These are phyloP conservation scores for Suhomyces choctaworum DNA, from an alignment of 1,139 yeast species.

Conservation along the genomic window DNA sequence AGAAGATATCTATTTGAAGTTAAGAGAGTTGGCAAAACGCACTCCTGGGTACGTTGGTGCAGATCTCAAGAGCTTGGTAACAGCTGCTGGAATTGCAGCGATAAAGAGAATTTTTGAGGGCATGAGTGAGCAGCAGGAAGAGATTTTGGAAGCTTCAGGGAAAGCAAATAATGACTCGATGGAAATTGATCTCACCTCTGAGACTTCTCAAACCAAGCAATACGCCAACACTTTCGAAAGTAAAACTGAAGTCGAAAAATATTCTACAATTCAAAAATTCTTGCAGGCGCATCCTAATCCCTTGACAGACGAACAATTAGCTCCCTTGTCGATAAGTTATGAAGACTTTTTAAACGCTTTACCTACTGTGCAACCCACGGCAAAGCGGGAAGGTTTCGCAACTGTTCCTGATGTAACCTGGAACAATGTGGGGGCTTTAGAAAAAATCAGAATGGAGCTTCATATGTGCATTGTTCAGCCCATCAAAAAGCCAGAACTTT, in stretches of 20 bases:
- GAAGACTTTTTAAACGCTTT: slow-evolving; percentile 82
- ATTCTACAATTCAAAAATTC: slow-evolving; percentile 74
- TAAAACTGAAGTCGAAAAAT: slow-evolving; percentile 40
- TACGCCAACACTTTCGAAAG: slow-evolving; percentile 25
- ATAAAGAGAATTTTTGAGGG: slow-evolving; percentile 80
- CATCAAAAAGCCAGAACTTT: slow-evolving; percentile 86
- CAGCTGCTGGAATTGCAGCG: slow-evolving; percentile 95
- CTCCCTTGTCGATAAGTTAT: slow-evolving; percentile 69
- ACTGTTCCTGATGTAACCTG: slow-evolving; percentile 98
- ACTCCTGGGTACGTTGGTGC: slow-evolving; percentile 99
- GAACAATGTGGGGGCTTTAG: slow-evolving; percentile 91
- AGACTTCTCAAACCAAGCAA: slow-evolving; percentile 11
- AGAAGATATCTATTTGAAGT: slow-evolving; percentile 66
- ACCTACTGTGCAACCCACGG: slow-evolving; percentile 95
- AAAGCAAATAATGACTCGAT: slow-evolving; percentile 27
- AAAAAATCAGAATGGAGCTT: slow-evolving; percentile 77
- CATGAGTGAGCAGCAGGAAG: slow-evolving; percentile 40
- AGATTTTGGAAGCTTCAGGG: slow-evolving; percentile 13
- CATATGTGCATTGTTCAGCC: slow-evolving; percentile 99
- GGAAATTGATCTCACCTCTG: slow-evolving; percentile 42
- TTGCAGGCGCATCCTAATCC: slow-evolving; percentile 76
- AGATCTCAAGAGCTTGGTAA: slow-evolving; percentile 87
- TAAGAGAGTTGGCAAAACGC: slow-evolving; percentile 72
- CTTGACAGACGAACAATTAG: slow-evolving; percentile 69
- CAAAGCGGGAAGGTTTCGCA: slow-evolving; percentile 97